Base-by-base conservation (phyloP, 371 early-diverging fungal genomes). In the Scutellospora calospora region DNA sequence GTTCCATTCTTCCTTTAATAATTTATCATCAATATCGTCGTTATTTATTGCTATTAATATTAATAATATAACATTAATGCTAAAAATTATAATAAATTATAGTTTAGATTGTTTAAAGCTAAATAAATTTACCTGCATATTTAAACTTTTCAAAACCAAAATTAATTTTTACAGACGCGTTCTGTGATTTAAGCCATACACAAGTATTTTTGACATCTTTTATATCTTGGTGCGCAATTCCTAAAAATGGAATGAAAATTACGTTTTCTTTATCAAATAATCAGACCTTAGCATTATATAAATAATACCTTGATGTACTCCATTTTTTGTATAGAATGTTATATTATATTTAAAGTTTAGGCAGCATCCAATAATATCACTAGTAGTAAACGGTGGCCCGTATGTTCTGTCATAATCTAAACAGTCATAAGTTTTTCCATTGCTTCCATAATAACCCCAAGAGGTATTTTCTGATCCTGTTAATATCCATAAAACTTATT, bases 291-390 rank as follows among this genome's bases (percentile, higher is more conserved):
- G 45, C 9, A 45, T 45, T 45, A 45, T 45, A 45, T 45, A 45
- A 45, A 45, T 45, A 45, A 45, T 45, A 73, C 97, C 97, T 29
- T 97, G 89, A 80, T 89, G 88, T 11, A 89, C 86, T 4, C 99
- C 99, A 83, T 98, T 98, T 83, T 95, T 97, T 16, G 97, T 97
- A 85, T 93, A 99, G 80, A 96, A 97, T 1, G 93, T 89, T 4
- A 92, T 89, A 74, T 85, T 89, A 59, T 87, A 88, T 29, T 87
- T 81, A 86, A 97, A 96, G 85, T 98, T 95, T 55, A 98, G 83
- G 5, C 96, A 91, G 83, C 98, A 98, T 5, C 98, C 98, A 66
- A 97, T 91, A 0, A 93, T 89, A 83, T 98, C 98, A 11, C 95
- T 96, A 2, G 96, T 97, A 31, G 93, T 91, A 80, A 93, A 99